Percentiles rank a stretch among this genome's conserved stretches.
Evolutionary conservation across 352 stramenopile species (phyloP).

Genomic region (Globisporangium canariense): DNA sequence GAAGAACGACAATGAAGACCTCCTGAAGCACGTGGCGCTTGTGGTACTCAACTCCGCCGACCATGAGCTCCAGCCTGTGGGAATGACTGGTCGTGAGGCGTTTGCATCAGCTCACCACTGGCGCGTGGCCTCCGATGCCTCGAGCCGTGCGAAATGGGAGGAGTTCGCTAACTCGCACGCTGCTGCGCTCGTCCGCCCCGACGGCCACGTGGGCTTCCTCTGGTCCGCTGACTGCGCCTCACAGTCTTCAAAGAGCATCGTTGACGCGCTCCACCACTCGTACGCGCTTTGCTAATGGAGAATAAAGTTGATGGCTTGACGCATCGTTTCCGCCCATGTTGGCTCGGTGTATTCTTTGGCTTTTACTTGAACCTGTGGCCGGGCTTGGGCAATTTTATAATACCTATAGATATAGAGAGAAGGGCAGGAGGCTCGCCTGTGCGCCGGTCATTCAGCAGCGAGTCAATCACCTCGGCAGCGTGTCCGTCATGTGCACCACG

Average conservation of each 20-base stretch:
- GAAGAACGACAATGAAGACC: neutral
- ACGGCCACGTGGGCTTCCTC: slow-evolving; percentile 72
- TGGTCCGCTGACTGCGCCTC: slow-evolving; percentile 25
- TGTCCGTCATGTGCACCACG: neutral
- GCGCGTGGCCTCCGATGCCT: slow-evolving; percentile 23
- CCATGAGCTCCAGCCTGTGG: slow-evolving; percentile 11
- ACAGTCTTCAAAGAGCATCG: neutral
- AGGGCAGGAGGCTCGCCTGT: too few relatives aligned
- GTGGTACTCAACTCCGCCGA: slow-evolving; percentile 28
- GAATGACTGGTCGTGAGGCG: neutral
- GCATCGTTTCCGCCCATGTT: neutral
- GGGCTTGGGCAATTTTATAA: neutral
- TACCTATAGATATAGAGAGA: slow-evolving; percentile 1
- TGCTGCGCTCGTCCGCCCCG: slow-evolving; percentile 69
- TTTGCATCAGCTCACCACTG: slow-evolving; percentile 37
- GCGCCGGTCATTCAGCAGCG: neutral
- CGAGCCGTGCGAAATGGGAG: slow-evolving; percentile 29
- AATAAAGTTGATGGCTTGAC: neutral
- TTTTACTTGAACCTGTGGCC: neutral
- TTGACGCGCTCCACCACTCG: slow-evolving; percentile 13
- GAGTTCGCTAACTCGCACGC: slow-evolving; percentile 31
- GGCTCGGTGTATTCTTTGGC: slow-evolving; percentile 8
- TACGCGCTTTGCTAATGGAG: slow-evolving; percentile 8
- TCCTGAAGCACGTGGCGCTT: slow-evolving; percentile 36
- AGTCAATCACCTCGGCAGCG: slow-evolving; percentile 12